phyloP scores from a whole-genome alignment of 495 filamentous ascomycete species.

The Diplogelasinospora grovesii region DNA sequence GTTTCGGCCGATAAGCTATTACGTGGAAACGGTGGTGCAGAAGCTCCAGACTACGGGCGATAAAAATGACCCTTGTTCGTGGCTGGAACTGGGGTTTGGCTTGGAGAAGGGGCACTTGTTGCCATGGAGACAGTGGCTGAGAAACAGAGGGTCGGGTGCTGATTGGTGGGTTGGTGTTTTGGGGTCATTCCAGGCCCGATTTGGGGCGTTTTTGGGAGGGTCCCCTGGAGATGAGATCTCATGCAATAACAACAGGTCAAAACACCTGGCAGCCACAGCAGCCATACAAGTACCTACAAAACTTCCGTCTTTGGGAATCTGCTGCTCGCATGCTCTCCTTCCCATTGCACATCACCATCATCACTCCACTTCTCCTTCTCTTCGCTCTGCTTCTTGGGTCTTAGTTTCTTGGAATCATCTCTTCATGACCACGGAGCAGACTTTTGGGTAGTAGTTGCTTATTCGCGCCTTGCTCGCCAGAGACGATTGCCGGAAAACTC shows the following conservation, averaged over 20 bases:
- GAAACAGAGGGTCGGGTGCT: too few relatives aligned
- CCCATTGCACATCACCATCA: conserved; percentile 8
- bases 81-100: neutral
- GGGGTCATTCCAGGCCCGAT: neutral
- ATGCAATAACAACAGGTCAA: conserved; percentile 18
- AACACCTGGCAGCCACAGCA: conserved; percentile 2
- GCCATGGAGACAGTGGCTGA: conserved; percentile 4
- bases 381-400: conserved; percentile 1
- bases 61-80: neutral
- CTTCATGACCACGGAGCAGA: neutral
- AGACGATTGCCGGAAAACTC: too few relatives aligned
- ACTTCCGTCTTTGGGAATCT: conserved; percentile 3
- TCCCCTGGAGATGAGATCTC: conserved; percentile 12
- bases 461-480: too few relatives aligned
- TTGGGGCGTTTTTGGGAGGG: neutral
- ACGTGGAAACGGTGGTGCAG: neutral
- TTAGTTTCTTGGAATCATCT: neutral
- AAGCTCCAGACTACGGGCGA: neutral
- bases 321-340: conserved; percentile 18
- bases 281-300: conserved; percentile 7
- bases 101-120: neutral
- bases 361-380: conserved; percentile 1
- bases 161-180: conserved; percentile 1
- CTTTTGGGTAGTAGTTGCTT: neutral
- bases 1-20: conserved; percentile 7